Evolutionary conservation across 1,139 yeast species (phyloP).

Genomic region (Yamadazyma buinensis): DNA sequence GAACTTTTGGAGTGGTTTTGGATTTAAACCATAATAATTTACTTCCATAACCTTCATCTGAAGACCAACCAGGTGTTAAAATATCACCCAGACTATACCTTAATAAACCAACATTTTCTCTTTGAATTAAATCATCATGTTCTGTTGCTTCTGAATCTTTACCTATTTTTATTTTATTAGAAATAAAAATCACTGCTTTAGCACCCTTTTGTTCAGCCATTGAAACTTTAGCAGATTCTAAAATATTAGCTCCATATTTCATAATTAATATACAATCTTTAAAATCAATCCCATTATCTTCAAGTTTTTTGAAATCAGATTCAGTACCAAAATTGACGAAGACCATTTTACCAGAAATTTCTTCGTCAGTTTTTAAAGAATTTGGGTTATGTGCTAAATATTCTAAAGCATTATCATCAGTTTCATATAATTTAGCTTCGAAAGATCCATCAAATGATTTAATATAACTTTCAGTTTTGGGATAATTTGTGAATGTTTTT

Average conservation of each 20-base stretch:
- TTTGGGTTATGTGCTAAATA: conserved; percentile 64
- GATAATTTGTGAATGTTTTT: conserved; percentile 59
- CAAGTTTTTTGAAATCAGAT: conserved; percentile 51
- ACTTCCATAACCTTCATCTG: conserved; percentile 37
- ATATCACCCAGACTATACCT: conserved; percentile 76
- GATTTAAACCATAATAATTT: conserved; percentile 47
- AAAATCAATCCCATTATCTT: conserved; percentile 29
- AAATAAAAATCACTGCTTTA: conserved; percentile 35
- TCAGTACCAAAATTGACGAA: conserved; percentile 57
- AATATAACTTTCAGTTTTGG: conserved; percentile 27
- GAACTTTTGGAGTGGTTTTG: conserved; percentile 60
- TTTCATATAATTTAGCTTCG: conserved; percentile 36
- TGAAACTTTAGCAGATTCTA: conserved; percentile 37
- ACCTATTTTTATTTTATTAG: conserved; percentile 22
- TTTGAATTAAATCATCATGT: conserved; percentile 49
- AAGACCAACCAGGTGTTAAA: conserved; percentile 73
- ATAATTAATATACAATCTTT: conserved; percentile 53
- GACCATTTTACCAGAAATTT: conserved; percentile 54
- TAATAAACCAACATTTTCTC: conserved; percentile 61
- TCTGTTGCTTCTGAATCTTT: conserved; percentile 32
- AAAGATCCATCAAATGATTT: conserved; percentile 33
- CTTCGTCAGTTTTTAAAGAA: conserved; percentile 44
- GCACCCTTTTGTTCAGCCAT: conserved; percentile 30
- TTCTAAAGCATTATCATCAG: conserved; percentile 31
- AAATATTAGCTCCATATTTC: conserved; percentile 51